Evolutionary conservation across 1,284 basidiomycete genomes (phyloP), one percentile per base, ranked within the genome.

Genomic region (Peniophora sp.): DNA sequence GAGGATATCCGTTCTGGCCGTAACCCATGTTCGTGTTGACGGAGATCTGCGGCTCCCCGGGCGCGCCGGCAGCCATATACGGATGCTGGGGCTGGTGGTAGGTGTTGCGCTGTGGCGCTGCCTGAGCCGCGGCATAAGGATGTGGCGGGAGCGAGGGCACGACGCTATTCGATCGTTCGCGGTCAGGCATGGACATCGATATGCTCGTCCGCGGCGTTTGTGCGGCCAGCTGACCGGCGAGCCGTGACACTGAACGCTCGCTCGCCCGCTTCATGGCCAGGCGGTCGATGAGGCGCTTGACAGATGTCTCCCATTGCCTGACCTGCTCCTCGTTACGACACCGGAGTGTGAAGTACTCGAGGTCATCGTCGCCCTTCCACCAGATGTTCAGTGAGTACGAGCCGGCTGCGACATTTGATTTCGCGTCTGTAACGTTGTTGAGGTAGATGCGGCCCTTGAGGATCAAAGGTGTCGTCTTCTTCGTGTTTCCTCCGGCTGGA

Each of bases 401-500:
- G 90, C 88, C 78, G 50, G 73, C 72, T 35, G 79, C 80, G 45
- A 74, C 72, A 57, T 78, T 76, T 37, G 79, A 74, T 22, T 78
- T 69, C 18, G 88, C 85, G 57, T 87, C 80, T 0, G 91, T 95
- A 44, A 99, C 93, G 61, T 99, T 99, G 60, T 93, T 94, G 60
- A 98, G 78, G 69, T 98, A 99, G 58, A 99, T 99, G 34, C 97
- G 83, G 2, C 97, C 97, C 64, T 99, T 99, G 55, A 99, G 72
- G 48, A 96, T 80, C 35, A 98, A 76, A 17, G 87, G 87, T 0
- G 86, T 88, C 60, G 77, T 88, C 64, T 84, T 85, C 67, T 80
- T 81, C 36, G 80, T 75, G 22, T 78, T 65, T 22, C 74, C 74
- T 23, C n/a, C n/a, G n/a, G 78, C 74, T 9, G 72, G 69, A 10